These are phyloP conservation scores for Aspergillus pseudonomiae DNA, from an alignment of 2,329 filamentous ascomycete species.

Conservation along the genomic window DNA sequence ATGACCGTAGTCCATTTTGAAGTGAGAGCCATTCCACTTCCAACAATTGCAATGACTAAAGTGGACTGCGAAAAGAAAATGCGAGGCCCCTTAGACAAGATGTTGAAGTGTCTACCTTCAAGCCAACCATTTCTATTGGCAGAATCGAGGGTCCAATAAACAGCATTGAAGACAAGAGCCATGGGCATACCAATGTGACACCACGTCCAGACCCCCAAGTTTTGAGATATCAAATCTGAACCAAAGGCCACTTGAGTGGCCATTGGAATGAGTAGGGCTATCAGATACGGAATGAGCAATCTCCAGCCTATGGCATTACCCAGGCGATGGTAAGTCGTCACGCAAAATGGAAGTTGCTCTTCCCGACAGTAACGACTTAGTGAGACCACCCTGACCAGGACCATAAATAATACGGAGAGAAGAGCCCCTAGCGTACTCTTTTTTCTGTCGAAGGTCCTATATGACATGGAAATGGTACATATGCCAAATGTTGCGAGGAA, in stretches of 20 bases:
- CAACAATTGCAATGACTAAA: not conserved
- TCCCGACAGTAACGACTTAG: constrained; percentile 91
- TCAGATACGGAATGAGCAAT: not conserved
- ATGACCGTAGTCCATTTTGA: no score
- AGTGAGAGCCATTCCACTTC: not conserved
- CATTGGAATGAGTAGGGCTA: not conserved
- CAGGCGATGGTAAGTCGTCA: constrained; percentile 61
- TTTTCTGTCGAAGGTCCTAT: no score
- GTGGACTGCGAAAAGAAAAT: no score
- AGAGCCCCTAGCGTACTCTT: no score
- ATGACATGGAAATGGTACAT: no score
- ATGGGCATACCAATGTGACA: constrained; percentile 76
- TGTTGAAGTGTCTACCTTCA: no score
- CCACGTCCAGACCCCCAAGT: not conserved
- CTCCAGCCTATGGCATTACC: not conserved
- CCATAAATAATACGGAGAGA: no score
- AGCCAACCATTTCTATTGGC: no score
- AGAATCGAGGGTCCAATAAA: not conserved
- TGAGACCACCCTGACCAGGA: constrained; percentile 74
- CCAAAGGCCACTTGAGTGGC: not conserved
- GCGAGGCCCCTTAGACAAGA: no score
- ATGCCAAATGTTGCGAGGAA: no score
- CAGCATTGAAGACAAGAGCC: constrained; percentile 64
- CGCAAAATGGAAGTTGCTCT: constrained; percentile 96
- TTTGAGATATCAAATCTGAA: not conserved